Evolutionary conservation across 2,329 filamentous ascomycete genomes (phyloP), one percentile per base, ranked within the genome.

Genomic region (Trichoderma pleuroti): DNA sequence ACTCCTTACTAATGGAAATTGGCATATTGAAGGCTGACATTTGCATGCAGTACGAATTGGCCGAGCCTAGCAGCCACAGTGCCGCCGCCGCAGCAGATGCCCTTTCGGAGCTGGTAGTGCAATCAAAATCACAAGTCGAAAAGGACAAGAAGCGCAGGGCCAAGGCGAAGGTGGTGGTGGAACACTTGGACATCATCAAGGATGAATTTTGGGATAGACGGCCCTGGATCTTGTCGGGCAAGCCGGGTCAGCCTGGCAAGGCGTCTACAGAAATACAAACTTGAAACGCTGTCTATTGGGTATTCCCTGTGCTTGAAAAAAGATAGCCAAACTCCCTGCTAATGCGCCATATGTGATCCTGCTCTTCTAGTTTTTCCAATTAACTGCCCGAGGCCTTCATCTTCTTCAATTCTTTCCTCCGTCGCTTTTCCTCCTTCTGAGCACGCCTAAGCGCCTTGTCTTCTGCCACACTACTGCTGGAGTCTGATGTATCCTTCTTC

Each of bases 161-260:
- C 71, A 98, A 97, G 80, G 94, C 94, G 1, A 87, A 87, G 65
- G 90, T 99, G 59, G 88, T 93, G 42, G 86, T 97, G 46, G 91
- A 94, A 77, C 94, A 98, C 83, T 82, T 96, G 72, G 96, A 99
- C 82, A 92, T 99, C 76, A 98, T 99, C 81, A 94, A 92, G 76
- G 93, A 98, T 80, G 92, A 93, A 4, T 99, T 99, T 78, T 99
- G 96, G 96, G 87, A 93, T 73, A 87, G 86, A 76, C 86, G 94
- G 77, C 94, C 94, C 2, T 98, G 94, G 93, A 85, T 96, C 70
- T 78, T 94, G 67, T 92, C 91, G 1, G 91, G 91, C 73, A 92
- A 89, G 79, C 65, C 65, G 1, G 91, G 91, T 73, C 92, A 89
- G 79, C 66, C 56, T 18, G 91, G 91, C 26, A 91, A 88, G 76